Evolutionary conservation across 2,329 filamentous ascomycete genomes (phyloP).

Genomic region (Fusarium annulatum): DNA sequence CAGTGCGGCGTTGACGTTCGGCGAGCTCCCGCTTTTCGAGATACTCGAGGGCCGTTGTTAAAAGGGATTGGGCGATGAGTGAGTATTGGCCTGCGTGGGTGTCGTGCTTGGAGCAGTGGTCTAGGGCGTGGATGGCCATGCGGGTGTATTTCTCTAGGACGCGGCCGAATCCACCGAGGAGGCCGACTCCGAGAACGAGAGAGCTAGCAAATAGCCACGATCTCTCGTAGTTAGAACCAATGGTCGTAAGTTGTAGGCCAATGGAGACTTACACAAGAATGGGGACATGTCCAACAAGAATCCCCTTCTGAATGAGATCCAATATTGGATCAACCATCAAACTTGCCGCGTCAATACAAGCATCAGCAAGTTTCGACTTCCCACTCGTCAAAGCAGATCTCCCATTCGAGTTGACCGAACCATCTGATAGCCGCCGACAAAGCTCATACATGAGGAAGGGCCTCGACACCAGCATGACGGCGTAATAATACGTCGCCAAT

Average conservation of each 20-base stretch:
- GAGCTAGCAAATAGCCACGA: slow-evolving; percentile 67
- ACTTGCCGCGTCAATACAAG: slow-evolving; percentile 65
- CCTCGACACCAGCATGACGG: slow-evolving; percentile 66
- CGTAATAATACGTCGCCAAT: slow-evolving; percentile 65
- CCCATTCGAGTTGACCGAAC: slow-evolving; percentile 17
- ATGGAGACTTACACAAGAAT: slow-evolving; percentile 59
- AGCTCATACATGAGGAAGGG: slow-evolving; percentile 68
- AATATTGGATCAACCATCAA: slow-evolving; percentile 63
- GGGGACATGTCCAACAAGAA: slow-evolving; percentile 59
- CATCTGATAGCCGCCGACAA: slow-evolving; percentile 57
- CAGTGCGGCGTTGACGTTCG: slow-evolving; percentile 59
- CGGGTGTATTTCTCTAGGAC: slow-evolving; percentile 62
- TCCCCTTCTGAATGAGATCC: slow-evolving; percentile 55
- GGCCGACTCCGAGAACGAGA: slow-evolving; percentile 62
- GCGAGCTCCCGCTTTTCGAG: slow-evolving; percentile 60
- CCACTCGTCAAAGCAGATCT: slow-evolving; percentile 50
- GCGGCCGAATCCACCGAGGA: slow-evolving; percentile 63
- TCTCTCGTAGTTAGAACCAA: slow-evolving; percentile 43
- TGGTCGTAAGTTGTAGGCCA: accelerated
- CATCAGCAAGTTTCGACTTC: slow-evolving; percentile 63
- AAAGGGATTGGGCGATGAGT: slow-evolving; percentile 63
- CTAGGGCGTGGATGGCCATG: slow-evolving; percentile 59
- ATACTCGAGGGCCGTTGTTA: slow-evolving; percentile 58
- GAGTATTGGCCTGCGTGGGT: slow-evolving; percentile 65
- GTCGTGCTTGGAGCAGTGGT: slow-evolving; percentile 61